These are phyloP conservation scores for Pseudocercospora ulei DNA, from an alignment of 2,329 filamentous ascomycete genomes.

Conservation along the genomic window DNA sequence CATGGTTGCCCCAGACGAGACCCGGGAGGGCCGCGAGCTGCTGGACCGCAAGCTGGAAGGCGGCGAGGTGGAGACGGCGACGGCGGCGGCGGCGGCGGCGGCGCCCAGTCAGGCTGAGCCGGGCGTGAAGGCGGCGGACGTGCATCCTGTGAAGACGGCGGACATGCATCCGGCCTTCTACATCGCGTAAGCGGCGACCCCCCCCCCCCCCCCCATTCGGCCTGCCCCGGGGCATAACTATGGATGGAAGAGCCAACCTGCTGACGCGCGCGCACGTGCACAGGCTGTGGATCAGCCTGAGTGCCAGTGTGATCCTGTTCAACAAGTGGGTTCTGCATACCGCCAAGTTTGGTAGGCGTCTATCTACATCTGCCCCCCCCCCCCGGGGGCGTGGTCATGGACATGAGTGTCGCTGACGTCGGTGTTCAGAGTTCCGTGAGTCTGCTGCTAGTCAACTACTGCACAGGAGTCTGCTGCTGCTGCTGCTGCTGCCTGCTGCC, in stretches of 20 bases:
- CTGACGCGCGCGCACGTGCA: slow-evolving; percentile 11
- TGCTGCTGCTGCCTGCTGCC: too few relatives aligned
- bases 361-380: too few relatives aligned
- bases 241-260: slow-evolving; percentile 33
- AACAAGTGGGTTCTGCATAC: slow-evolving; percentile 97
- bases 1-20: slow-evolving; percentile 53
- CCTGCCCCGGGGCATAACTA: too few relatives aligned
- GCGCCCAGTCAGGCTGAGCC: slow-evolving; percentile 56
- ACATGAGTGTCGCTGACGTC: slow-evolving; percentile 10
- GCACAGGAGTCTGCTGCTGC: too few relatives aligned
- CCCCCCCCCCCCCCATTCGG: too few relatives aligned
- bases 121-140: slow-evolving; percentile 51
- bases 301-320: slow-evolving; percentile 92
- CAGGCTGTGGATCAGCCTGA: slow-evolving; percentile 69
- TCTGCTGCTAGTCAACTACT: too few relatives aligned
- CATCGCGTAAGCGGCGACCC: slow-evolving; percentile 49
- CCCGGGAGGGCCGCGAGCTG: slow-evolving; percentile 70
- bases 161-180: slow-evolving; percentile 72
- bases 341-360: slow-evolving; percentile 60
- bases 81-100: slow-evolving; percentile 55
- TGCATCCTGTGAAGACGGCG: too few relatives aligned
- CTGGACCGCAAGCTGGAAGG: slow-evolving; percentile 51
- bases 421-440: slow-evolving; percentile 17
- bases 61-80: slow-evolving; percentile 50
- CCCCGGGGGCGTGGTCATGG: neutral